Evolutionary conservation across 345 rosid genomes (phyloP).

Genomic region (Xanthoceras sorbifolium): DNA sequence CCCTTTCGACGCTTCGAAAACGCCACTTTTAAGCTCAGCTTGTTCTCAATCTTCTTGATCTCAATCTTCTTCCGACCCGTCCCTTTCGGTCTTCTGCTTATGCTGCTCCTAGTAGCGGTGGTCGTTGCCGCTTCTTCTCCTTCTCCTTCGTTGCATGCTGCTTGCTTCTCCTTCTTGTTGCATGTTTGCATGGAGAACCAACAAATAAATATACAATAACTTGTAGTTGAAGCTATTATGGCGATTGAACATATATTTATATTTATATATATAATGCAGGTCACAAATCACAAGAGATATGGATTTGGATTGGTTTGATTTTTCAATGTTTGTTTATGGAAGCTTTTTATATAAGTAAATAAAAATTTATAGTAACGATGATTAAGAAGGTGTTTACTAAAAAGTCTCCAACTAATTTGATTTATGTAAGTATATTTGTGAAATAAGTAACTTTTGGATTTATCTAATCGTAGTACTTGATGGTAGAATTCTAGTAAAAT

Average conservation of each 20-base stretch:
- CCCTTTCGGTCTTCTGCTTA: not conserved
- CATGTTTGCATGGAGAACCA: not conserved
- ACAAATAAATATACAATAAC: too few species aligned
- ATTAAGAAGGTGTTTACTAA: too few species aligned
- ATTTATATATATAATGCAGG: too few species aligned
- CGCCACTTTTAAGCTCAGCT: conserved; percentile 22
- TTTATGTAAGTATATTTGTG: not conserved
- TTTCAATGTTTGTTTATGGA: too few species aligned
- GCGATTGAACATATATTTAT: too few species aligned
- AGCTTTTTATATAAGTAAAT: too few species aligned
- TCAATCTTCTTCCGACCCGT: conserved; percentile 30
- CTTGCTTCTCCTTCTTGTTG: not conserved
- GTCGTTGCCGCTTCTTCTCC: not conserved
- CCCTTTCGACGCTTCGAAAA: conserved; percentile 36
- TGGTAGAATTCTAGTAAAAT: not conserved
- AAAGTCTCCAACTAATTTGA: not conserved
- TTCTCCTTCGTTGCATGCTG: not conserved
- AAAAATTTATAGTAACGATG: too few species aligned
- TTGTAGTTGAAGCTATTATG: too few species aligned
- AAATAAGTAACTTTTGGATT: too few species aligned
- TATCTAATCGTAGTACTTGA: not conserved
- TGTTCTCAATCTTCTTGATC: conserved; percentile 30
- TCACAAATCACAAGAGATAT: too few species aligned
- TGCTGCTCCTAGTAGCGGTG: not conserved
- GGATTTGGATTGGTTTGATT: too few species aligned